These are phyloP conservation scores for Candida coleopterorum DNA, from an alignment of 805 yeast species.

Conservation along the genomic window DNA sequence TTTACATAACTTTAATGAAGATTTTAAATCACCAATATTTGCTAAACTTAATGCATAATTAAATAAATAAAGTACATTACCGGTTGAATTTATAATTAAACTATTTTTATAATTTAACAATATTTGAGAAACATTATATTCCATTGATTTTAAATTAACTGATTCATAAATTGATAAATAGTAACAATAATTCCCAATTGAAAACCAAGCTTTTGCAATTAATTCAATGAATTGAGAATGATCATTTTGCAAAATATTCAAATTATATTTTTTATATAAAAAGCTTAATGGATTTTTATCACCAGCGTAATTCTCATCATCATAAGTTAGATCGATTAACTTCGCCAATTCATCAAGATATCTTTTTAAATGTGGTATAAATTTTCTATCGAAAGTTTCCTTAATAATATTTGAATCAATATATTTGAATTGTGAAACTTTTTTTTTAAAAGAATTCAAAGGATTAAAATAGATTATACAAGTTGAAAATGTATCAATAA, in stretches of 20 bases:
- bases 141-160: conserved; percentile 16
- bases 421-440: conserved; percentile 21
- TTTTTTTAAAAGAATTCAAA: conserved; percentile 19
- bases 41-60: conserved; percentile 49
- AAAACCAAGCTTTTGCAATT: conserved; percentile 33
- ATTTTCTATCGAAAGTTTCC: conserved; percentile 12
- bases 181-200: conserved; percentile 29
- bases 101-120: conserved; percentile 28
- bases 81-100: conserved; percentile 33
- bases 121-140: conserved; percentile 13
- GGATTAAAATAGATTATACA: conserved; percentile 36
- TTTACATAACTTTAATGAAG: conserved; percentile 45
- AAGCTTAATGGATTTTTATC: conserved; percentile 24
- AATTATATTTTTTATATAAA: conserved; percentile 31
- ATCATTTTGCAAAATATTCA: conserved; percentile 24
- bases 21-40: conserved; percentile 36
- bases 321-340: conserved; percentile 25
- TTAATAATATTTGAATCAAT: conserved; percentile 19
- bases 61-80: conserved; percentile 23
- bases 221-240: conserved; percentile 22
- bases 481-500: conserved; percentile 28
- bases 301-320: conserved; percentile 15
- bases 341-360: conserved; percentile 22
- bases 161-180: conserved; percentile 24
- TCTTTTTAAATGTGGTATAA: conserved; percentile 15